phyloP scores from a whole-genome alignment of 2,329 filamentous ascomycete species.

The Lecanosticta acicola region DNA sequence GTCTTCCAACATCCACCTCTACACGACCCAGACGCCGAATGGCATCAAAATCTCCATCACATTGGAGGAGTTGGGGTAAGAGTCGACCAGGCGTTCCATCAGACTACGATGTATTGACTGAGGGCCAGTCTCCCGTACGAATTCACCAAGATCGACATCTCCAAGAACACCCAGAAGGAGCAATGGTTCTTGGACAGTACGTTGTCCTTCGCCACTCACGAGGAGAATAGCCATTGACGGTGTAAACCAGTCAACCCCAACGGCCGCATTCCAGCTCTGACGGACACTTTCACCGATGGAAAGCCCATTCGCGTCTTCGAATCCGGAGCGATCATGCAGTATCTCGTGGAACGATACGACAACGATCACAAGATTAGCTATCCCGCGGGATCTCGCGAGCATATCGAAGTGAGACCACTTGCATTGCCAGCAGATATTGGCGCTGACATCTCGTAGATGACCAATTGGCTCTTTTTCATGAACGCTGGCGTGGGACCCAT shows the following conservation, averaged over 20 bases:
- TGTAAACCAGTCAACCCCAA: constrained; percentile 4
- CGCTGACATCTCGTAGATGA: constrained; percentile 46
- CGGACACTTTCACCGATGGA: constrained; percentile 70
- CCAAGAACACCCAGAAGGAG: constrained; percentile 73
- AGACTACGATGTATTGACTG: not conserved
- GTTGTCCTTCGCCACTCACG: not conserved
- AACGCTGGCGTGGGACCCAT: constrained; percentile 56
- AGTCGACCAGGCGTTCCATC: not conserved
- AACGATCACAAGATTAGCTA: constrained; percentile 68
- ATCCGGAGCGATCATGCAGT: constrained; percentile 76
- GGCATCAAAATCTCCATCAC: constrained; percentile 85
- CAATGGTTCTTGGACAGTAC: constrained; percentile 83
- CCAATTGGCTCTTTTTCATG: constrained; percentile 65
- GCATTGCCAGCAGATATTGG: not conserved
- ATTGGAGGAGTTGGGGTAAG: constrained; percentile 68
- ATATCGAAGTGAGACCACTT: constrained; percentile 50
- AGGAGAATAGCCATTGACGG: not conserved
- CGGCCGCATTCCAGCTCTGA: constrained; percentile 77
- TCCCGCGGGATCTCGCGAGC: constrained; percentile 64
- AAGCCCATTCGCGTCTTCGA: constrained; percentile 73
- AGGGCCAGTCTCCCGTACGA: constrained; percentile 62
- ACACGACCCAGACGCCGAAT: constrained; percentile 79
- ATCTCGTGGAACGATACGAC: constrained; percentile 61
- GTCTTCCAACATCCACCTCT: constrained; percentile 62
- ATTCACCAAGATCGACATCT: constrained; percentile 64